Conservation (phyloP, 495 filamentous ascomycete genomes). For the Aspergillus haitiensis region DNA sequence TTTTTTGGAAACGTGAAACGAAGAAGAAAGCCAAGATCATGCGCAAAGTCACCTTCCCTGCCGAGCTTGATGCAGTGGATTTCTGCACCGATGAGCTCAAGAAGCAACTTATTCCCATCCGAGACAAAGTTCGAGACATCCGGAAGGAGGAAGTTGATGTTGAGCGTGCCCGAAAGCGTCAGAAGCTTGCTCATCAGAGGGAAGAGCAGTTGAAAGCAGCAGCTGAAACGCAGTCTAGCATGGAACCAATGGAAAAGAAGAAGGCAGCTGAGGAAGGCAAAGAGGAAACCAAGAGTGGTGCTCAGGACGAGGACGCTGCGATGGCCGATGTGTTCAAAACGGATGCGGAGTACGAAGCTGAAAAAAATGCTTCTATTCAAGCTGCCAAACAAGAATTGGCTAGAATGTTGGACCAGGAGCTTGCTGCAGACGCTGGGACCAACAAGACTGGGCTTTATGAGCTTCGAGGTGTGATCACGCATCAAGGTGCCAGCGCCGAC, state of each 20-base stretch:
- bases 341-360: slow-evolving; percentile 86
- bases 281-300: slow-evolving; percentile 38
- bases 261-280: slow-evolving; percentile 54
- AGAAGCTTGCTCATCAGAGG: slow-evolving; percentile 25
- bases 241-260: slow-evolving; percentile 53
- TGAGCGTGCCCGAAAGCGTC: slow-evolving; percentile 67
- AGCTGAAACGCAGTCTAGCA: slow-evolving; percentile 32
- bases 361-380: slow-evolving; percentile 69
- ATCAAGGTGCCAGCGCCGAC: slow-evolving; percentile 94
- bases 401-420: slow-evolving; percentile 66
- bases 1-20: slow-evolving; percentile 92
- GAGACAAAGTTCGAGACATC: slow-evolving; percentile 93
- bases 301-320: slow-evolving; percentile 63
- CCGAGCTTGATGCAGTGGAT: slow-evolving; percentile 88
- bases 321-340: slow-evolving; percentile 85
- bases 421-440: slow-evolving; percentile 72
- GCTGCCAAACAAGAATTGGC: slow-evolving; percentile 82
- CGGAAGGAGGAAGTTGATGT: slow-evolving; percentile 92
- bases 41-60: slow-evolving; percentile 95
- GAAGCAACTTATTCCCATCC: slow-evolving; percentile 79
- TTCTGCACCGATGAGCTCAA: slow-evolving; percentile 90
- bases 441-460: slow-evolving; percentile 95
- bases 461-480: slow-evolving; percentile 91
- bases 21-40: slow-evolving; percentile 99
- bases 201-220: slow-evolving; percentile 55